Percentiles rank a stretch among this genome's conserved stretches.
phyloP scores from a whole-genome alignment of 2,329 filamentous ascomycete species.

The Sporothrix schenckii region DNA sequence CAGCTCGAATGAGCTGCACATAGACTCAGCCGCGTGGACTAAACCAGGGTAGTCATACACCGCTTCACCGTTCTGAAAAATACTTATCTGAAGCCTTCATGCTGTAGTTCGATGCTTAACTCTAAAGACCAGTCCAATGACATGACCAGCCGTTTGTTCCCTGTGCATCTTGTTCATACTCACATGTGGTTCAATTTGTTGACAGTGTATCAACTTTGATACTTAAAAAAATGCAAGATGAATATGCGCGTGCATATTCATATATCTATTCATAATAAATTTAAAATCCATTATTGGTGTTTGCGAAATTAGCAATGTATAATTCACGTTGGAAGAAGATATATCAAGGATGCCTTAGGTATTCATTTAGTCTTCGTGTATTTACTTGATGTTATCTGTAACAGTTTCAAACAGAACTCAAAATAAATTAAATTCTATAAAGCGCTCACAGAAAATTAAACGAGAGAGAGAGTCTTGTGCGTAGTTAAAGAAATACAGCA shows the following conservation, averaged over 20 bases:
- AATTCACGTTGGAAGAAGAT: too few species aligned
- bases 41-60: not conserved
- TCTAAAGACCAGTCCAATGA: not conserved
- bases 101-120: not conserved
- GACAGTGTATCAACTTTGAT: not conserved
- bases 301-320: too few species aligned
- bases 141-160: not conserved
- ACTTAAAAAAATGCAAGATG: not conserved
- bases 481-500: not conserved
- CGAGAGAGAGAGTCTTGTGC: too few species aligned
- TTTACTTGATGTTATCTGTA: too few species aligned
- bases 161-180: not conserved
- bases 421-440: too few species aligned
- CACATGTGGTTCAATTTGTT: not conserved
- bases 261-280: too few species aligned
- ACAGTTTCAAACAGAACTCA: too few species aligned
- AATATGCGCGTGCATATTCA: not conserved
- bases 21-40: not conserved
- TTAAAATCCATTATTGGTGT: too few species aligned
- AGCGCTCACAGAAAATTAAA: too few species aligned
- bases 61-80: slow-evolving; percentile 18
- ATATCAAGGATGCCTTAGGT: too few species aligned
- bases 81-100: not conserved
- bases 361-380: too few species aligned
- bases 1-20: too few species aligned